These are phyloP conservation scores for Volutella citrinella DNA, from an alignment of 2,329 filamentous ascomycete genomes.

Conservation along the genomic window DNA sequence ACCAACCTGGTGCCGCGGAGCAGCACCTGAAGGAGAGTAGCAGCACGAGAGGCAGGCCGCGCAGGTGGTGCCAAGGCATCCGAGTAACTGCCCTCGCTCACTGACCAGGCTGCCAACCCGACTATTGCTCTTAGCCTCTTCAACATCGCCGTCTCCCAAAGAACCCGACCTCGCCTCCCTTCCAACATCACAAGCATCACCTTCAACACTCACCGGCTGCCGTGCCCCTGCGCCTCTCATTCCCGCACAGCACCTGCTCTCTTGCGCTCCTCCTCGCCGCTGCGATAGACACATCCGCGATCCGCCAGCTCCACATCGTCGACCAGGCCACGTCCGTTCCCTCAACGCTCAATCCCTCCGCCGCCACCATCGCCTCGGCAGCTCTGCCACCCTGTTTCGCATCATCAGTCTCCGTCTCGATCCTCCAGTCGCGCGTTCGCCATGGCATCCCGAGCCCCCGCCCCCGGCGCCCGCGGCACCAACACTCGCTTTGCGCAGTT, in stretches of 20 bases:
- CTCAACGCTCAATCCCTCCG: conserved; percentile 20
- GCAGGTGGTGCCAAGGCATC: conserved; percentile 3
- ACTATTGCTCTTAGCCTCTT: conserved; percentile 14
- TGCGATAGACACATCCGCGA: no score
- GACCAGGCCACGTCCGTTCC: conserved; percentile 25
- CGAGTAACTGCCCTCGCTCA: no score
- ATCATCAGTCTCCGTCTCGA: no score
- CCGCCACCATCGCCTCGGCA: conserved; percentile 19
- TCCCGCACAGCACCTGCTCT: conserved; percentile 5
- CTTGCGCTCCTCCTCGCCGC: conserved; percentile 3
- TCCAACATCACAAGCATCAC: no score
- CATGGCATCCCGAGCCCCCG: conserved; percentile 82
- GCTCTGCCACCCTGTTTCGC: conserved; percentile 14
- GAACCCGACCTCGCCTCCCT: conserved; percentile 11
- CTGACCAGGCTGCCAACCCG: no score
- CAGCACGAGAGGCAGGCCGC: conserved; percentile 6
- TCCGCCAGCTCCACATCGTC: conserved; percentile 18
- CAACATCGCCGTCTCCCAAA: conserved; percentile 11
- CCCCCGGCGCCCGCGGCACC: conserved; percentile 58
- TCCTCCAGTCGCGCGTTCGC: no score
- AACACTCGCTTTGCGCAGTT: conserved; percentile 96
- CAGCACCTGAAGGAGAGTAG: conserved; percentile 1
- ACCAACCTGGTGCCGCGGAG: no score
- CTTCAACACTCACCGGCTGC: no score
- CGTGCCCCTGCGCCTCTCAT: no score